Evolutionary conservation across 2,329 filamentous ascomycete genomes (phyloP), one percentile per base, ranked within the genome.

Genomic region (Neodidymelliopsis sp.): DNA sequence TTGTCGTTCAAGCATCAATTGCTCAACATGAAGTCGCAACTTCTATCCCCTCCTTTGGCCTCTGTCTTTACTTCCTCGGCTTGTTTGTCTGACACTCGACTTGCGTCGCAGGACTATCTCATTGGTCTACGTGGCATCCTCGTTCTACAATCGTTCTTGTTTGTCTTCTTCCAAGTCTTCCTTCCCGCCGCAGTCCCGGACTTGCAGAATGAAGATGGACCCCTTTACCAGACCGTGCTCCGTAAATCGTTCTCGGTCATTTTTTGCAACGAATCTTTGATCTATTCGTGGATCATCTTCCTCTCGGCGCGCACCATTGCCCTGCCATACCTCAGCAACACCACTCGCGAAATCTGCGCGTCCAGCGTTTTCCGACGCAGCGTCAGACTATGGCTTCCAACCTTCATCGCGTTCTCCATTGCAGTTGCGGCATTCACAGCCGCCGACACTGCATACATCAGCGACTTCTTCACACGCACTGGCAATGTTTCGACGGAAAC

Each of bases 281-380:
- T 80, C 41, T 75, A 75, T 61, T 74, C 74, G 16, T 74, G 72
- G 63, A 71, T 79, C 59, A 73, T 80, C 51, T 66, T 78, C 18
- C 64, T 80, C 15, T 78, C 75, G 3, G 76, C 74, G 6, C 73
- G 78, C 9, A 73, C 72, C 9, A 69, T 75, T 18, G 70, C 68
- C 24, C 65, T 79, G 2, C 74, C 74, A 3, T 80, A 77, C 45
- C 64, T 80, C 24, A 54, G 54, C 11, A 60, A 72, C 22, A 69
- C 72, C 0, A 68, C 59, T 3, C 67, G 70, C 29, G 54, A 60
- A 27, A 59, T 67, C 5, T 69, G 74, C 47, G 70, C 76, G 9
- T 71, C 73, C 19, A 70, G 72, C 16, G 47, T 78, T 38, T 76
- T 79, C 41, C 70, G 74, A 19, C 70, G 77, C 18, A 67, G 69